Evolutionary conservation across 75 land plant genomes (phyloP).

Genomic region (Selaginella tamariscina): DNA sequence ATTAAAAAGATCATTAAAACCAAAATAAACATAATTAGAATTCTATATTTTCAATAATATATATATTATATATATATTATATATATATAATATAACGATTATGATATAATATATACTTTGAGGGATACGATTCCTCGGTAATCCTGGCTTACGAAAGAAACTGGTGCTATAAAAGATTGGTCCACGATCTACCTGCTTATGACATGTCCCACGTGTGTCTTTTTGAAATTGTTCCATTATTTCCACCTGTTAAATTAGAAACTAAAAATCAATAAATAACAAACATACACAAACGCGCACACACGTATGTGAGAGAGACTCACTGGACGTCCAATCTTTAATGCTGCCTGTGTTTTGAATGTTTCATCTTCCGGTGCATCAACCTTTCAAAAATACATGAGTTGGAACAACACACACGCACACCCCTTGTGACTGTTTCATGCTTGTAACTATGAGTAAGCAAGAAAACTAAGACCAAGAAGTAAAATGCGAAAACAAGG

Average conservation of each 20-base stretch:
- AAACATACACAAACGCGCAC: not conserved
- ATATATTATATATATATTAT: not conserved
- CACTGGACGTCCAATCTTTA: not conserved
- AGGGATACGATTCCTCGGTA: constrained; percentile 36
- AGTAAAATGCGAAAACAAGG: too few relatives aligned
- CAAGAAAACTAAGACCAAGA: too few relatives aligned
- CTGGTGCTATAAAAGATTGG: constrained; percentile 27
- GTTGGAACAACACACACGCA: too few relatives aligned
- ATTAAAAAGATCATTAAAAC: not conserved
- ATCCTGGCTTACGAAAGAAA: constrained; percentile 26
- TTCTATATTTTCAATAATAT: not conserved
- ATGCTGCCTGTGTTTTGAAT: not conserved
- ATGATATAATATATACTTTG: not conserved
- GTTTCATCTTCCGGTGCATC: too few relatives aligned
- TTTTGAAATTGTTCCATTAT: not conserved
- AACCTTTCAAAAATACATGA: too few relatives aligned
- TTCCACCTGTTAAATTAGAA: not conserved
- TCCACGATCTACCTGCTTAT: constrained; percentile 19
- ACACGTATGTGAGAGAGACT: not conserved
- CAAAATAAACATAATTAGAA: constrained; percentile 5
- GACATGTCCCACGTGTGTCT: not conserved
- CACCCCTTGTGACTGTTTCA: too few relatives aligned
- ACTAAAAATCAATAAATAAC: not conserved
- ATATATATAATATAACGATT: not conserved
- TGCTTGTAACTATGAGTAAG: too few relatives aligned